Base-by-base conservation (phyloP, 495 filamentous ascomycete genomes). In the Annulohypoxylon nitens region DNA sequence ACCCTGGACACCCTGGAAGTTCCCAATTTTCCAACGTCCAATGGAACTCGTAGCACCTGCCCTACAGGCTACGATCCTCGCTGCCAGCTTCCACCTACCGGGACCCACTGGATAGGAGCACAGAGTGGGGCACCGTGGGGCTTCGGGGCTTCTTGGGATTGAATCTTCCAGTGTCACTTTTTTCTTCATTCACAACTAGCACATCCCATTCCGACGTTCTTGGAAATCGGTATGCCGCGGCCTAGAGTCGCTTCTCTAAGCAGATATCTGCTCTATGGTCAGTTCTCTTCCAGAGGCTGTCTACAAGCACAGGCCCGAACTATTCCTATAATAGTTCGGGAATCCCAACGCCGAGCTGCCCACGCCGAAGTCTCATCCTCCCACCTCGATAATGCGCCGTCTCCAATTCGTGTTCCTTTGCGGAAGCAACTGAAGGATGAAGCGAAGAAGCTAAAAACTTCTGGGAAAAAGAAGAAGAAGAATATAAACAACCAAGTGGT, bases 361-460 rank as follows among this genome's bases (percentile, higher is more conserved):
- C 73, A 79, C 47, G 43, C 43, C n/a, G 69, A 76, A 36, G 25
- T 70, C 37, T 36, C 61, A 67, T 60, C 69, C 37, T 45, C 41
- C 47, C 47, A 37, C 9, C 30, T 37, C 6, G 51, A 64, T 30
- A 41, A 74, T 61, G 57, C 68, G 20, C 48, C 64, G 5, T 58
- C 70, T 36, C 57, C 71, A 26, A 25, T 58, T 41, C 69, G 71
- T 36, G 73, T 88, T 3, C 90, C 92, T 3, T 85, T 93, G 30
- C 88, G 92, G 23, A 94, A 94, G 74, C 88, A 92, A 73, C 84
- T 93, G 63, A 93, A 93, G 75, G 90, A 93, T 61, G 88, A 90
- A 66, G 89, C 89, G 4, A 93, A 90, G 75, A 81, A 77, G 54
- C 75, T 80, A 50, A 86, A 83, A 68, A 66, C 76, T 0, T 75